Evolutionary conservation across 306 rosid genomes (phyloP), one percentile per base, ranked within the genome.

Genomic region (Chamaecrista fasciculata): DNA sequence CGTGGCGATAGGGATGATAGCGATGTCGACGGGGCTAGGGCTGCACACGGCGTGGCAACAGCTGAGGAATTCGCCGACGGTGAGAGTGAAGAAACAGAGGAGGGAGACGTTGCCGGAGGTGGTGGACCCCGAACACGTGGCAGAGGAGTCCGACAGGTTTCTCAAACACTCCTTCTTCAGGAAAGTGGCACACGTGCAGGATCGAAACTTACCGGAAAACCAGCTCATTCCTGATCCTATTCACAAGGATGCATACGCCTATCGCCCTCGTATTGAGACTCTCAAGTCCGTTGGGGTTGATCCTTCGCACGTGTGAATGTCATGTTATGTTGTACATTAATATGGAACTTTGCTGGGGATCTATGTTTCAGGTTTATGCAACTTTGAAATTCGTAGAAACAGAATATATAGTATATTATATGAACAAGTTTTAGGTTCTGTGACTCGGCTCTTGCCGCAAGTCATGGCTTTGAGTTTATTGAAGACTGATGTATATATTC

Each of bases 101-200:
- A 75, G 97, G 62, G 94, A 88, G 87, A 88, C 84, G 12, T 51
- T 93, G 8, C 90, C 97, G 14, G 98, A 93, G 81, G 97, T 93
- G 77, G 87, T 79, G 48, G 98, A 90, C 66, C 98, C 98, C 0
- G 91, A 88, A 1, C 87, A 69, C 25, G 96, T 93, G 66, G 70
- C 59, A 9, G 91, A 73, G 44, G 85, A 86, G 23, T 26, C 96
- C 0, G 79, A 83, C 0, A 82, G 58, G 16, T 77, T 44, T 37
- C 0, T 80, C 0, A 76, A 53, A 18, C 71, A 82, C 0, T 93
- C 97, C 0, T 85, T 85, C 56, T 90, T 93, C 56, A 83, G 98
- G 76, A 93, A 82, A 72, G 79, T 90, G 46, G 98, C 94, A 2
- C 96, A 90, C 25, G 74, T 93, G 20, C 90, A 82, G 63, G 84